phyloP scores from a whole-genome alignment of 225 moss, liverwort and hornwort species.

The Anthoceros angustus region DNA sequence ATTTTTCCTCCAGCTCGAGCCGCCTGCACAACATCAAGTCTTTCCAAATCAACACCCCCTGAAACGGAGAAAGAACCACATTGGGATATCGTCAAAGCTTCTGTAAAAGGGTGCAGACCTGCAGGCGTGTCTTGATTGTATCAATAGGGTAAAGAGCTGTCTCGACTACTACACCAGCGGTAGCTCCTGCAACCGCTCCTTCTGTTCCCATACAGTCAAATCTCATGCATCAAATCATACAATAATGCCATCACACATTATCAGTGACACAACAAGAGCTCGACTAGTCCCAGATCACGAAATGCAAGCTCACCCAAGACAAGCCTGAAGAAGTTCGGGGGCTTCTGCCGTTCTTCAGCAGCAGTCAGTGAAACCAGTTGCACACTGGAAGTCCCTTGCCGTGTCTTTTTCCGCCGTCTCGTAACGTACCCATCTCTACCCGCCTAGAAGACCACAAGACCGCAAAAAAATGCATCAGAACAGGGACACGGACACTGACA shows the following conservation, averaged over 20 bases:
- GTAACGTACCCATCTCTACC: background rate
- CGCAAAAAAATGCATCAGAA: background rate
- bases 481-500: background rate
- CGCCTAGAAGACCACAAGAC: background rate
- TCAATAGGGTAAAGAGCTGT: constrained; percentile 92
- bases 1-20: constrained; percentile 80
- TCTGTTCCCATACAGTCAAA: constrained; percentile 25
- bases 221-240: background rate
- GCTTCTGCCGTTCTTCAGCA: background rate
- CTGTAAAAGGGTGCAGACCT: too few species aligned
- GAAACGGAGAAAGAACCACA: background rate
- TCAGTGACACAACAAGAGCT: background rate
- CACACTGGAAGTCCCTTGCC: background rate
- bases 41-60: background rate
- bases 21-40: constrained; percentile 32
- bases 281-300: background rate
- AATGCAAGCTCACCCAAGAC: background rate
- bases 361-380: background rate
- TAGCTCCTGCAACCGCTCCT: constrained; percentile 88
- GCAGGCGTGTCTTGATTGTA: constrained; percentile 97
- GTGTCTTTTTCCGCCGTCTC: background rate
- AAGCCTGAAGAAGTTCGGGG: background rate
- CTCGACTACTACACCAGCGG: constrained; percentile 86
- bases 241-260: background rate
- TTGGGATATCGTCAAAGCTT: background rate